phyloP scores from a whole-genome alignment of 345 rosid genomes.

The Raphanus raphanistrum region DNA sequence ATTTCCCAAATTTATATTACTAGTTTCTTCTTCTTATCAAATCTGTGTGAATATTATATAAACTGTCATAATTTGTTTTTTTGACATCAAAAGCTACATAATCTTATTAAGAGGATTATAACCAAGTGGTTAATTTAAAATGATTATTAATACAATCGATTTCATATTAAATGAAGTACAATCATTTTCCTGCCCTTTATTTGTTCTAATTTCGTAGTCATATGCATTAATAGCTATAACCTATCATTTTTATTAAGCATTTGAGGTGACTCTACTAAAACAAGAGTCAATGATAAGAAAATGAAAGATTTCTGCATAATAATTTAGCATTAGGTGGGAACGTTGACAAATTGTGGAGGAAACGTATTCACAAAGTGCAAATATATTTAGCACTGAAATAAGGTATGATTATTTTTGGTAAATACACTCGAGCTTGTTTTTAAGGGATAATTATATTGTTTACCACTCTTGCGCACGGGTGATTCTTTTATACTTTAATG shows the following conservation, averaged over 20 bases:
- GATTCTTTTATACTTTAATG: slow-evolving; percentile 20
- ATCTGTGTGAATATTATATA: neutral
- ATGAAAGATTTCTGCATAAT: slow-evolving; percentile 18
- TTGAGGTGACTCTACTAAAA: slow-evolving; percentile 27
- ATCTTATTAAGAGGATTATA: no score
- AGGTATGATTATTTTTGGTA: slow-evolving; percentile 18
- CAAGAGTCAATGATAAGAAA: neutral
- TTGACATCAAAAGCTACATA: no score
- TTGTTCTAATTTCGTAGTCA: slow-evolving; percentile 35
- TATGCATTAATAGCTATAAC: slow-evolving; percentile 30
- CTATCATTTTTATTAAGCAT: slow-evolving; percentile 13
- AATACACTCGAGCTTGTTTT: slow-evolving; percentile 31
- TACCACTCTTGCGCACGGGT: slow-evolving; percentile 38
- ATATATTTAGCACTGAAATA: slow-evolving; percentile 29
- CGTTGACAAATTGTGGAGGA: slow-evolving; percentile 40
- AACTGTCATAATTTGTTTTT: neutral
- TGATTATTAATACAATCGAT: neutral
- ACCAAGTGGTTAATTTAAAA: neutral
- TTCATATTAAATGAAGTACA: neutral
- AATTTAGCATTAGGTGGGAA: slow-evolving; percentile 38
- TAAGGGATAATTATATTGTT: slow-evolving; percentile 23
- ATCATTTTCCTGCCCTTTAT: slow-evolving; percentile 7
- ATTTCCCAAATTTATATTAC: neutral
- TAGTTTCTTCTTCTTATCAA: neutral
- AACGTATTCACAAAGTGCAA: slow-evolving; percentile 41